Conservation (phyloP, 2,329 filamentous ascomycete species). For the Fusarium graminum region DNA sequence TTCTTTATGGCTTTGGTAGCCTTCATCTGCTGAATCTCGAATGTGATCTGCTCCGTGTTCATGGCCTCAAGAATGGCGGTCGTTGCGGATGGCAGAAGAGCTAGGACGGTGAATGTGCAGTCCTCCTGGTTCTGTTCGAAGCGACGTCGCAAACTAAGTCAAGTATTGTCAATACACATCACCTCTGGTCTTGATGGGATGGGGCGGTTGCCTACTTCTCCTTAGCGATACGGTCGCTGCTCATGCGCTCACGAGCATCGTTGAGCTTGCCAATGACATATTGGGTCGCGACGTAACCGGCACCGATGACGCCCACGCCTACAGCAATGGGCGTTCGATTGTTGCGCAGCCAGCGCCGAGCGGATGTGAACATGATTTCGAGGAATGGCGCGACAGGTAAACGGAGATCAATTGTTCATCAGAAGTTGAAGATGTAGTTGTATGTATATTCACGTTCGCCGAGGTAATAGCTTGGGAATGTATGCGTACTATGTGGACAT, state of each 20-base stretch:
- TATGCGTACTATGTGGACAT: slow-evolving; percentile 16
- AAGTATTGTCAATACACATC: slow-evolving; percentile 11
- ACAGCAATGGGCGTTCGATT: slow-evolving; percentile 92
- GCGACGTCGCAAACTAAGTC: slow-evolving; percentile 83
- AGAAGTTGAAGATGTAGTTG: slow-evolving; percentile 8
- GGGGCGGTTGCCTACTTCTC: slow-evolving; percentile 79
- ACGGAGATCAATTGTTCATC: slow-evolving; percentile 38
- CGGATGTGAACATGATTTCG: slow-evolving; percentile 72
- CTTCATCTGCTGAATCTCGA: slow-evolving; percentile 95
- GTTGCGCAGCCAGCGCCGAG: slow-evolving; percentile 90
- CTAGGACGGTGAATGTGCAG: slow-evolving; percentile 98
- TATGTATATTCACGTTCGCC: slow-evolving; percentile 18
- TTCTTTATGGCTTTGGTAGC: slow-evolving; percentile 72
- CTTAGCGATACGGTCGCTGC: slow-evolving; percentile 92
- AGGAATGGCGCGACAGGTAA: slow-evolving; percentile 7
- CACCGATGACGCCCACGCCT: slow-evolving; percentile 87
- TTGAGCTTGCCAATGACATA: slow-evolving; percentile 93
- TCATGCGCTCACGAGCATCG: slow-evolving; percentile 95
- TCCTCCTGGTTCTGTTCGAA: slow-evolving; percentile 99
- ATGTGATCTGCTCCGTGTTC: slow-evolving; percentile 91
- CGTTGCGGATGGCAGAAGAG: slow-evolving; percentile 90
- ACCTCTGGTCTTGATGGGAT: neutral
- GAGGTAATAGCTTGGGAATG: slow-evolving; percentile 3
- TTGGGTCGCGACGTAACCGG: slow-evolving; percentile 90
- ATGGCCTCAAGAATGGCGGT: slow-evolving; percentile 89